phyloP scores from a whole-genome alignment of 106 monocot species.

The Allium cepa region DNA sequence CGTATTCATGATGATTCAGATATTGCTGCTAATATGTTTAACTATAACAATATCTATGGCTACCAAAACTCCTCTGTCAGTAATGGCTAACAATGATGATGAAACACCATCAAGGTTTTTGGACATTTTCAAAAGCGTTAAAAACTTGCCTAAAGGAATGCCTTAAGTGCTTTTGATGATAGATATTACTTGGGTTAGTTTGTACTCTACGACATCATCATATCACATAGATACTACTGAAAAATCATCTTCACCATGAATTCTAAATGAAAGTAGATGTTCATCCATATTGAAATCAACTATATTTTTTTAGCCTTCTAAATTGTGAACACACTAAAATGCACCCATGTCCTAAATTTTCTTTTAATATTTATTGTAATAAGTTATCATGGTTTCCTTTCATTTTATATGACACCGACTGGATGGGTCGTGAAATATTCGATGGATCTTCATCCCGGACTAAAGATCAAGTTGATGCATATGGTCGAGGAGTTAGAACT shows the following conservation, averaged over 20 bases:
- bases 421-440: constrained; percentile 98
- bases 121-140: constrained; percentile 29
- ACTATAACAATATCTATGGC: constrained; percentile 39
- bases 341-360: too few species aligned
- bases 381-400: constrained; percentile 96
- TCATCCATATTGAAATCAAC: too few species aligned
- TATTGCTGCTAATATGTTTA: too few species aligned
- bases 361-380: too few species aligned
- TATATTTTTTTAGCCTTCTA: too few species aligned
- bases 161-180: too few species aligned
- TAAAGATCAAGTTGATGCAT: constrained; percentile 32
- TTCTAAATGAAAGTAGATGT: too few species aligned
- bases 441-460: constrained; percentile 70
- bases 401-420: constrained; percentile 89
- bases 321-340: neutral
- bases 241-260: too few species aligned
- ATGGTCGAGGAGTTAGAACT: constrained; percentile 63
- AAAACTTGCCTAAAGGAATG: too few species aligned
- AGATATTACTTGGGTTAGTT: too few species aligned
- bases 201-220: too few species aligned
- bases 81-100: neutral
- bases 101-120: constrained; percentile 7
- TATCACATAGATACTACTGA: too few species aligned
- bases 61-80: constrained; percentile 29
- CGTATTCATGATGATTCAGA: constrained; percentile 13